These are phyloP conservation scores for Coniochaeta sp. DNA, from an alignment of 2,329 filamentous ascomycete species.

Conservation along the genomic window DNA sequence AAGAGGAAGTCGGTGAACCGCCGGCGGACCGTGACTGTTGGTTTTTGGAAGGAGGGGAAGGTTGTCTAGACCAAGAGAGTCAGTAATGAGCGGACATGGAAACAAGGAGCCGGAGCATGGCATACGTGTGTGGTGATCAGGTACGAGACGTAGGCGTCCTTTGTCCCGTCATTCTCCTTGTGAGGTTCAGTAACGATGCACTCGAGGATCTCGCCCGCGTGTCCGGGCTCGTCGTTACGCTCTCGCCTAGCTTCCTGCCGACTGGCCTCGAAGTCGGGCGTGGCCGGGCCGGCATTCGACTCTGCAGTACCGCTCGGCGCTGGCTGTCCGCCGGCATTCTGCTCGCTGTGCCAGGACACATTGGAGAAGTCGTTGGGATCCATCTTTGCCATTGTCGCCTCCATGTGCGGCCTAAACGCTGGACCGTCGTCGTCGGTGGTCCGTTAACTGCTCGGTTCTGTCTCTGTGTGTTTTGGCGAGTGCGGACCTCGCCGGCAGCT, in stretches of 20 bases:
- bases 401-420: neutral
- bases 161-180: slow-evolving; percentile 94
- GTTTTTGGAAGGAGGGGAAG: slow-evolving; percentile 85
- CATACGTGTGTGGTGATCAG: slow-evolving; percentile 80
- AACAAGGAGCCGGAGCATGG: neutral
- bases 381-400: slow-evolving; percentile 20
- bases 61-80: slow-evolving; percentile 58
- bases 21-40: slow-evolving; percentile 71
- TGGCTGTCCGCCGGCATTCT: slow-evolving; percentile 29
- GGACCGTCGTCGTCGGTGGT: neutral
- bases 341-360: slow-evolving; percentile 69
- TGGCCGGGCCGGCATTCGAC: slow-evolving; percentile 12
- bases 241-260: slow-evolving; percentile 36
- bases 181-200: slow-evolving; percentile 76
- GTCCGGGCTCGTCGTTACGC: slow-evolving; percentile 44
- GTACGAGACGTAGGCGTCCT: slow-evolving; percentile 95
- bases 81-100: slow-evolving; percentile 2
- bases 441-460: neutral
- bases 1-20: slow-evolving; percentile 98
- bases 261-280: slow-evolving; percentile 26
- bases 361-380: slow-evolving; percentile 61
- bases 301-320: slow-evolving; percentile 16
- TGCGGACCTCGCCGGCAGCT: neutral
- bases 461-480: neutral
- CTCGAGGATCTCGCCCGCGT: slow-evolving; percentile 67